A percentile compares a stretch with the other conserved stretches of the same genome.
Evolutionary conservation across 257 asterid species (phyloP).

Genomic region (Solanum piurae): DNA sequence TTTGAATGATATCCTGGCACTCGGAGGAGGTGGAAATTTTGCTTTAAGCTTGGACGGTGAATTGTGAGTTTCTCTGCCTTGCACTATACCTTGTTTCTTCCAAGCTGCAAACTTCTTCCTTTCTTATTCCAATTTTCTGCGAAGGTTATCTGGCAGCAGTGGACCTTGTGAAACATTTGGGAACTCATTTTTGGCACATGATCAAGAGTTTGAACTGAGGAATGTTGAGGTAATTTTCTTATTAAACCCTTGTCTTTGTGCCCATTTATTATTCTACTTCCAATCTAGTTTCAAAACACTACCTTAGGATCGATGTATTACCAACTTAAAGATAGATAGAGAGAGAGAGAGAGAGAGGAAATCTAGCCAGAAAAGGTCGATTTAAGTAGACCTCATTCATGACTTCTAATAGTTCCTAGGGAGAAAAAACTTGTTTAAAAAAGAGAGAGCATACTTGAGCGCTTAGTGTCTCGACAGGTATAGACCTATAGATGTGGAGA

Average conservation of each 20-base stretch:
- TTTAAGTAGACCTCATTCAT: not conserved
- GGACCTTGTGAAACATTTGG: slow-evolving; percentile 97
- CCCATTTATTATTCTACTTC: not conserved
- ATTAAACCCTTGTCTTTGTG: not conserved
- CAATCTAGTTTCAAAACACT: not conserved
- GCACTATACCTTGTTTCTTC: not conserved
- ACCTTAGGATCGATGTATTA: not conserved
- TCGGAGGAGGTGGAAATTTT: slow-evolving; percentile 88
- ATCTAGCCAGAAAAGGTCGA: not conserved
- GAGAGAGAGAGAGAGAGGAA: not conserved
- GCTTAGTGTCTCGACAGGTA: no score
- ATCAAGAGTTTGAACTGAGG: slow-evolving; percentile 68
- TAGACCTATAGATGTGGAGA: no score
- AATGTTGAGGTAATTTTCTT: slow-evolving; percentile 63
- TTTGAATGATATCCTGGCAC: slow-evolving; percentile 75
- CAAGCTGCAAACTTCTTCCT: not conserved
- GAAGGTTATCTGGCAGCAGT: slow-evolving; percentile 76
- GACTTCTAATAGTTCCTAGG: not conserved
- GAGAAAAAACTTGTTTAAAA: no score
- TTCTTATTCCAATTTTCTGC: not conserved
- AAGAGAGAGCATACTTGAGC: no score
- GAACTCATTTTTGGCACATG: slow-evolving; percentile 73
- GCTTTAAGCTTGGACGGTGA: slow-evolving; percentile 82
- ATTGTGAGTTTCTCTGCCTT: slow-evolving; percentile 44
- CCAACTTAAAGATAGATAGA: not conserved